phyloP scores from a whole-genome alignment of 768 basidiomycete species.

The Melanogaster broomeanus region DNA sequence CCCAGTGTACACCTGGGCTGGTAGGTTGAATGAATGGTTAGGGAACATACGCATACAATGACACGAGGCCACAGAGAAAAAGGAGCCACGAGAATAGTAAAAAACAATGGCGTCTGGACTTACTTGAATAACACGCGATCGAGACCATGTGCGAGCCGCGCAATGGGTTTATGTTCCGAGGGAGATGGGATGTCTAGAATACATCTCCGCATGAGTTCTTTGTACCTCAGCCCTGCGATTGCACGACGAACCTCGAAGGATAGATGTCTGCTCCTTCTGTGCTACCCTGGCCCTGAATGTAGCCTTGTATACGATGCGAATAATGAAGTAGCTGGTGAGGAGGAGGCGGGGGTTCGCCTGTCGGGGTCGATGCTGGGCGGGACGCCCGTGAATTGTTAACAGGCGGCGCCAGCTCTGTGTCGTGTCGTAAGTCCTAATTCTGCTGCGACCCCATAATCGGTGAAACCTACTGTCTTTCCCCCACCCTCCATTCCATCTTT shows the following conservation, averaged over 20 bases:
- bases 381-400: slow-evolving; percentile 3
- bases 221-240: too few species aligned
- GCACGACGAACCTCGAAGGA: slow-evolving; percentile 20
- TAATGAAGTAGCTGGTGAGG: slow-evolving; percentile 22
- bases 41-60: background rate
- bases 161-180: slow-evolving; percentile 53
- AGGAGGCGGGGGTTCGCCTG: slow-evolving; percentile 16
- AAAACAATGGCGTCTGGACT: slow-evolving; percentile 21
- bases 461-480: slow-evolving; percentile 24
- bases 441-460: too few species aligned
- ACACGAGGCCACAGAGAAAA: background rate
- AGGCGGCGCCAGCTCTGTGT: slow-evolving; percentile 16
- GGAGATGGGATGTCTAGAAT: slow-evolving; percentile 45
- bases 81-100: background rate
- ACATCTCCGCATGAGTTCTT: background rate
- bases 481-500: slow-evolving; percentile 18
- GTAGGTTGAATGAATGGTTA: background rate
- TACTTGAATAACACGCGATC: slow-evolving; percentile 79
- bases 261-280: background rate
- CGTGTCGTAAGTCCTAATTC: background rate
- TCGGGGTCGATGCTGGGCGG: background rate
- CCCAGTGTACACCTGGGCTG: slow-evolving; percentile 88
- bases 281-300: slow-evolving; percentile 9
- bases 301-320: slow-evolving; percentile 29
- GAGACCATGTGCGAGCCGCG: slow-evolving; percentile 64